These are phyloP conservation scores for Nannochloropsis gaditana DNA, from an alignment of 108 stramenopile species.

Conservation along the genomic window DNA sequence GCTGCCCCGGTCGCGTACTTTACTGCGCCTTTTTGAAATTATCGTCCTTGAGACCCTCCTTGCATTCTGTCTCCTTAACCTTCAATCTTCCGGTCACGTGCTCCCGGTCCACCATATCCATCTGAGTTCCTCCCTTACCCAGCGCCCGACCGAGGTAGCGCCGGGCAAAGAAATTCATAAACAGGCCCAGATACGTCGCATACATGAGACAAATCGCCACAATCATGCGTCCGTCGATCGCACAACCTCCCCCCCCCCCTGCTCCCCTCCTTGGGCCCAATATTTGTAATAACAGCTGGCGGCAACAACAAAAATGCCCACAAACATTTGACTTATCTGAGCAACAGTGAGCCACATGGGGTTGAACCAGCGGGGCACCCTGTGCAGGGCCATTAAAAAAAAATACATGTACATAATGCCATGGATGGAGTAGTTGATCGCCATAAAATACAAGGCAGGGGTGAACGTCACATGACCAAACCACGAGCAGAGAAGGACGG, in stretches of 20 bases:
- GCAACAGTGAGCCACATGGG: conserved; percentile 49
- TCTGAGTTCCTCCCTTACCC: background rate
- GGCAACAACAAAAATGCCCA: conserved; percentile 40
- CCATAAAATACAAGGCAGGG: conserved; percentile 57
- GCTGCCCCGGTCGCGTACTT: too few species aligned
- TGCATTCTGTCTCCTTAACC: too few species aligned
- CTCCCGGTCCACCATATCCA: background rate
- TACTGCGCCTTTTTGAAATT: too few species aligned
- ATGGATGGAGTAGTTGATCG: conserved; percentile 98
- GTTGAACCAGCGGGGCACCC: conserved; percentile 24
- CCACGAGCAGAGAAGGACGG: conserved; percentile 63
- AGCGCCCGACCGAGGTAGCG: background rate
- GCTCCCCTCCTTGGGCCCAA: background rate
- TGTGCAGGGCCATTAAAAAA: conserved; percentile 59
- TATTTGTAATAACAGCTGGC: conserved; percentile 31
- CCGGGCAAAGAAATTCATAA: background rate
- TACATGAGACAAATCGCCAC: conserved; percentile 18
- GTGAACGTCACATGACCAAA: conserved; percentile 52
- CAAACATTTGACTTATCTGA: conserved; percentile 57
- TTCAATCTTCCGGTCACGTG: background rate
- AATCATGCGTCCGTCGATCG: conserved; percentile 12
- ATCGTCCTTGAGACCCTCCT: too few species aligned
- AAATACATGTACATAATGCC: conserved; percentile 98
- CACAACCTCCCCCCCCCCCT: background rate
- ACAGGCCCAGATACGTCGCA: background rate